Evolutionary conservation across 345 rosid genomes (phyloP), one percentile per base, ranked within the genome.

Genomic region (Gossypium australe): DNA sequence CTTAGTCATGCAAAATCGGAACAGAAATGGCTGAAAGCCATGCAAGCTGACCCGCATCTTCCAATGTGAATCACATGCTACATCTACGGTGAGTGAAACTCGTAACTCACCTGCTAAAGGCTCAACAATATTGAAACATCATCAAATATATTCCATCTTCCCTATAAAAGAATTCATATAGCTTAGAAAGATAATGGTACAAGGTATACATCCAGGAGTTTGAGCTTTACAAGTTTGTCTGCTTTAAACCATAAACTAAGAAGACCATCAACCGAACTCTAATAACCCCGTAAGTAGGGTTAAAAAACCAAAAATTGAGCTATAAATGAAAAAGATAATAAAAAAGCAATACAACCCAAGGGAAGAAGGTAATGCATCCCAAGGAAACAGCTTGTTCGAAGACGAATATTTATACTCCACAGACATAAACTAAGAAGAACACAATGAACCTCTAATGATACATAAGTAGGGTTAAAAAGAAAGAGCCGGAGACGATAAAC

Each of bases 101-200:
- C 66, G 24, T 27, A 68, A 80, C 78, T 77, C 79, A 73, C 78
- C 84, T 57, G 65, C 62, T 72, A 65, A 77, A 3, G 76, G 80
- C 76, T 83, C 79, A 76, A 34, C 81, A 74, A 70, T 57, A 72
- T 57, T 27, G 44, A 76, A 80, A 76, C 81, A 60, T 57, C 81
- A 66, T 34, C 41, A 34, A 34, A 34, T 34, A 80, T 69, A 72
- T 47, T 75, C 81, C 84, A 71, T 57, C 84, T 78, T 75, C 81
- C 41, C 41, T 34, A 76, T 76, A 55, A 70, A 69, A 70, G 77
- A 80, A 78, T 77, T 77, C 70, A 77, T 72, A 72, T 68, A 74
- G 69, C 84, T 80, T 73, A 76, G 79, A 65, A 64, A 62, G 4
- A 72, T 4, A 68, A 52, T 59, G 48, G 67, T 59, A 44, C 72